Percentiles rank a stretch among this genome's conserved stretches.
phyloP scores from a whole-genome alignment of 768 basidiomycete species.

The Suillus sp. region DNA sequence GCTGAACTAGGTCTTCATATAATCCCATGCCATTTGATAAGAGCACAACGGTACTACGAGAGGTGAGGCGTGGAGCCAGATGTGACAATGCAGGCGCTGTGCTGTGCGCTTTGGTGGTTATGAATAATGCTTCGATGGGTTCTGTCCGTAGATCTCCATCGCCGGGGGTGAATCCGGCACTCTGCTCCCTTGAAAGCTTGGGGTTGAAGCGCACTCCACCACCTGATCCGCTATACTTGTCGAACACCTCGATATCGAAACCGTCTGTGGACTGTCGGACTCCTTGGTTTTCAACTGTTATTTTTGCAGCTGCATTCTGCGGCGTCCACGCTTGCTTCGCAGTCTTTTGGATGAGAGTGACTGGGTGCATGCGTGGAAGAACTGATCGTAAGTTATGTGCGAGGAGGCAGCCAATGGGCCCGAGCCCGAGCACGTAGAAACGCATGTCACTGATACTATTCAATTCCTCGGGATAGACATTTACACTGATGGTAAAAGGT shows the following conservation, averaged over 20 bases:
- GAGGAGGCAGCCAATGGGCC: conserved; percentile 81
- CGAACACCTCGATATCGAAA: conserved; percentile 55
- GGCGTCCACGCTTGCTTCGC: conserved; percentile 39
- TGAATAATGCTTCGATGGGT: conserved; percentile 74
- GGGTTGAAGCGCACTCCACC: conserved; percentile 23
- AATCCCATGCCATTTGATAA: conserved; percentile 95
- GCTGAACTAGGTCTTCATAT: conserved; percentile 70
- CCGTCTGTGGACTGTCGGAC: conserved; percentile 42
- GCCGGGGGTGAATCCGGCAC: conserved; percentile 20
- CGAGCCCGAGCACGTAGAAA: conserved; percentile 77
- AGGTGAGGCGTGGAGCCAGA: conserved; percentile 64
- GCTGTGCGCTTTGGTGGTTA: conserved; percentile 77
- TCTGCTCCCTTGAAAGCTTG: conserved; percentile 16
- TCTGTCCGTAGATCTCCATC: conserved; percentile 22
- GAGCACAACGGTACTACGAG: conserved; percentile 83
- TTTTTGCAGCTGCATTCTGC: conserved; percentile 33
- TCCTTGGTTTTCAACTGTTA: conserved; percentile 56
- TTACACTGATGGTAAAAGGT: conserved; percentile 12
- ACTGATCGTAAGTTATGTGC: conserved; percentile 74
- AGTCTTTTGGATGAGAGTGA: conserved; percentile 73
- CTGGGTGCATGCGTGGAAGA: conserved; percentile 50
- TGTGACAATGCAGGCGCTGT: conserved; percentile 57
- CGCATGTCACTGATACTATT: conserved; percentile 48
- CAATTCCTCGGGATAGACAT: not conserved
- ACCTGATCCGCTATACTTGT: conserved; percentile 27